Conservation (phyloP, 2,329 filamentous ascomycete genomes). For the Ophiostoma ips region DNA sequence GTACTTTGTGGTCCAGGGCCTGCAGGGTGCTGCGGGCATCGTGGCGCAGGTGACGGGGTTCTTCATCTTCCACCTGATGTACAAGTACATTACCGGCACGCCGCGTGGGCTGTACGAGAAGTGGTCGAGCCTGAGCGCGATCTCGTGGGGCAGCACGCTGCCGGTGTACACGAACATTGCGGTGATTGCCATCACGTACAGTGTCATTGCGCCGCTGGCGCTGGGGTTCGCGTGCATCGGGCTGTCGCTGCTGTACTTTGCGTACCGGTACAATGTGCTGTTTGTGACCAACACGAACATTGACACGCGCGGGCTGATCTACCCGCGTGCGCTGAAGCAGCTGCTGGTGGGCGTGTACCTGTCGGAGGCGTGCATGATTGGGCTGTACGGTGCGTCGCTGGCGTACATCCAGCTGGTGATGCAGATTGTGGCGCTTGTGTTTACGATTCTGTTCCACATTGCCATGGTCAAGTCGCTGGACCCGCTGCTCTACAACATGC, state of each 20-base stretch:
- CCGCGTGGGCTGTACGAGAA: conserved; percentile 69
- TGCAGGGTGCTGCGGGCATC: conserved; percentile 61
- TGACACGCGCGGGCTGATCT: conserved; percentile 85
- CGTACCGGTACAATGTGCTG: conserved; percentile 77
- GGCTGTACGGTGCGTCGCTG: conserved; percentile 59
- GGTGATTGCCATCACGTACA: conserved; percentile 68
- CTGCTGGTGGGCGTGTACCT: conserved; percentile 72
- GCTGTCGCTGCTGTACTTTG: conserved; percentile 67
- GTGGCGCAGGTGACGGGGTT: conserved; percentile 61
- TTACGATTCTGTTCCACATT: conserved; percentile 64
- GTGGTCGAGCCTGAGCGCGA: conserved; percentile 58
- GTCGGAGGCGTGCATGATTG: conserved; percentile 65
- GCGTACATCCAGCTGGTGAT: conserved; percentile 57
- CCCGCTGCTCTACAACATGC: conserved; percentile 66
- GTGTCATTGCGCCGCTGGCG: conserved; percentile 70
- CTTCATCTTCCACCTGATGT: conserved; percentile 57
- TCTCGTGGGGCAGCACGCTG: conserved; percentile 74
- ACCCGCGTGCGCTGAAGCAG: conserved; percentile 80
- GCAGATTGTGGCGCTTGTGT: conserved; percentile 61
- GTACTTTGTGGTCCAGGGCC: conserved; percentile 86
- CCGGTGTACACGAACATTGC: conserved; percentile 71
- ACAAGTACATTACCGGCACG: conserved; percentile 60
- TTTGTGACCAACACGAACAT: conserved; percentile 68
- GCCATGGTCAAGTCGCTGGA: conserved; percentile 58
- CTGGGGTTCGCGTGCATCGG: conserved; percentile 72